Base-by-base conservation (phyloP, 768 basidiomycete species). In the Rhodotorula taiwanensis region DNA sequence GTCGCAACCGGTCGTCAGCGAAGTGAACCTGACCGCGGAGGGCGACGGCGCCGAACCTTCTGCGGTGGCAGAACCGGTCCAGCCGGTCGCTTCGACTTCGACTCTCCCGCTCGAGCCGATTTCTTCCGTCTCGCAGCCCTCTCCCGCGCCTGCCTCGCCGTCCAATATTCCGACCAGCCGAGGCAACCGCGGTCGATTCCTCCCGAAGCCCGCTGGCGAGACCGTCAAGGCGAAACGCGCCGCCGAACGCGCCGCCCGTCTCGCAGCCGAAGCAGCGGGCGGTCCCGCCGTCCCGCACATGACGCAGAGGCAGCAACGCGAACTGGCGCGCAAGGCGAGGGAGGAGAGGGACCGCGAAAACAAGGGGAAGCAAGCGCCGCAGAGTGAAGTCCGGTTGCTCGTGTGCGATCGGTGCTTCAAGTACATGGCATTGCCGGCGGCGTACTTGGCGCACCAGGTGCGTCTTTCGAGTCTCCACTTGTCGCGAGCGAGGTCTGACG, bases 351-450 rank as follows among this genome's bases (percentile, higher is more conserved):
- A 41, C 30, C 39, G 48, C 18, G 36, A 42, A 9, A n/a, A n/a
- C 18, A 48, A 27, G 30, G 43, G 18, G 28, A 14, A 34, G 43
- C 20, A 49, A 47, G 30, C 10, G 45, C 28, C 21, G 52, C 5
- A 21, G 52, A 55, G 52, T 55, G 56, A 52, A 50, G 60, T 67
- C 49, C 67, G 64, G 27, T 76, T 93, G 25, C 92, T 85, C 83
- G 89, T 93, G 9, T 94, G 91, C 74, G 87, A 92, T 70, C 82
- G 83, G 64, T 99, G 94, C 78, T 95, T 97, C 84, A 98, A 95
- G 77, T 99, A 99, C 74, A 89, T 92, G 86, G 79, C 83, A 4
- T 86, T 89, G 50, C 82, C 83, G 21, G 75, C 77, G 3, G 78
- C 79, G 27, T 93, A 87, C 84, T 71, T 74, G 16, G 79, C 85